A percentile compares a stretch with the other conserved stretches of the same genome.
Evolutionary conservation across 768 basidiomycete species (phyloP).

Genomic region (Amanita thiersii): DNA sequence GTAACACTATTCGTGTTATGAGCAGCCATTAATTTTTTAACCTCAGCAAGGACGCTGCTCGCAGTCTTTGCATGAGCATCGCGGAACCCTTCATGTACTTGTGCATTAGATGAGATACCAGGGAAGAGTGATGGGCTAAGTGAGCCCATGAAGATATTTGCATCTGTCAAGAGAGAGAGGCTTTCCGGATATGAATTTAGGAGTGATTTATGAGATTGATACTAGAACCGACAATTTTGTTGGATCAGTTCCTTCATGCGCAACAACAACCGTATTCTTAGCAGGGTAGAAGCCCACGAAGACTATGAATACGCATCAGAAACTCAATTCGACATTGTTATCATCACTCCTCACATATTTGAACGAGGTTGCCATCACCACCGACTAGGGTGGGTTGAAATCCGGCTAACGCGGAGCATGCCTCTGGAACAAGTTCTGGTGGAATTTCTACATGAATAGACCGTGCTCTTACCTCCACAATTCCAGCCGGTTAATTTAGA

Average conservation of each 20-base stretch:
- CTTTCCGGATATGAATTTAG: conserved; percentile 17
- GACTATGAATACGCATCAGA: conserved; percentile 24
- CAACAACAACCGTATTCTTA: conserved; percentile 45
- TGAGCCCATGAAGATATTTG: conserved; percentile 26
- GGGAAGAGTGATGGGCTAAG: conserved; percentile 47
- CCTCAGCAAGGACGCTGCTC: conserved; percentile 31
- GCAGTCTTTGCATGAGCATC: conserved; percentile 42
- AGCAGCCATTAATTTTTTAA: conserved; percentile 27
- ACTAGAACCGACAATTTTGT: conserved; percentile 32
- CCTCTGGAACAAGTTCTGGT: conserved; percentile 18
- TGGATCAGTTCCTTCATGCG: conserved; percentile 56
- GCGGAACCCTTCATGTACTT: conserved; percentile 48
- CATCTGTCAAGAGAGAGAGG: conserved; percentile 43
- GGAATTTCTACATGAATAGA: neutral
- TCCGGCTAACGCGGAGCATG: conserved; percentile 30
- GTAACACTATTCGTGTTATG: conserved; percentile 32
- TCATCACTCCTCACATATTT: conserved; percentile 30
- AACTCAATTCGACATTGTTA: neutral
- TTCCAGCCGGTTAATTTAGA: conserved; percentile 28
- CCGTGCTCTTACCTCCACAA: conserved; percentile 30
- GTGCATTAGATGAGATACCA: conserved; percentile 33
- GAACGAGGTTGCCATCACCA: conserved; percentile 40
- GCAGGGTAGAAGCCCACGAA: conserved; percentile 51
- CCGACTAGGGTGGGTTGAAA: conserved; percentile 36
- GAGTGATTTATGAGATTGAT: neutral